Conservation (phyloP, 176 grass and related monocot genomes). For the barley (Hordeum vulgare) region DNA sequence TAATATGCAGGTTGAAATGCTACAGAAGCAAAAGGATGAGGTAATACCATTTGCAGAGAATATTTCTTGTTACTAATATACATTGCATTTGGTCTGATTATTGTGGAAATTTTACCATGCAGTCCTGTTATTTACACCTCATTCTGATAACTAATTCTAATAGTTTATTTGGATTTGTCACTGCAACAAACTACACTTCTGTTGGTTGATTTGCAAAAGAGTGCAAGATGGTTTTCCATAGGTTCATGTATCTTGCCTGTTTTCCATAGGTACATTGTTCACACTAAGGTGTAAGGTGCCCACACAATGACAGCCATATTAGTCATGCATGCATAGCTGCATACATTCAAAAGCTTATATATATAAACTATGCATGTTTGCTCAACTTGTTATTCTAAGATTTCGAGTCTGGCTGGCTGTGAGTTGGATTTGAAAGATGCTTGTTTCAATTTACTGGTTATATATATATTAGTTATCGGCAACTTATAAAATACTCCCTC, state of each 20-base stretch:
- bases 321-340: neutral
- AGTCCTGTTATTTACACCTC: neutral
- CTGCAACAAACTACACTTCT: neutral
- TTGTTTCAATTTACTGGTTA: neutral
- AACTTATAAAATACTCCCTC: neutral
- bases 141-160: neutral
- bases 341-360: neutral
- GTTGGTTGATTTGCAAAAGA: neutral
- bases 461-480: neutral
- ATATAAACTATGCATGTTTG: neutral
- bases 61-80: neutral
- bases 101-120: neutral
- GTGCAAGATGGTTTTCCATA: neutral
- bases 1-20: constrained; percentile 50
- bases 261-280: neutral
- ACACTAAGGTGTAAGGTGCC: neutral
- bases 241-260: neutral
- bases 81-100: neutral
- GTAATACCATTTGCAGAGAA: constrained; percentile 29
- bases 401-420: neutral
- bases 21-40: constrained; percentile 57
- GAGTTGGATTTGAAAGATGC: neutral
- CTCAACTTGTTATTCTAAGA: neutral
- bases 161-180: neutral
- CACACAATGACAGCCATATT: neutral